phyloP scores from a whole-genome alignment of 306 rosid species.

The Quillaja saponaria region DNA sequence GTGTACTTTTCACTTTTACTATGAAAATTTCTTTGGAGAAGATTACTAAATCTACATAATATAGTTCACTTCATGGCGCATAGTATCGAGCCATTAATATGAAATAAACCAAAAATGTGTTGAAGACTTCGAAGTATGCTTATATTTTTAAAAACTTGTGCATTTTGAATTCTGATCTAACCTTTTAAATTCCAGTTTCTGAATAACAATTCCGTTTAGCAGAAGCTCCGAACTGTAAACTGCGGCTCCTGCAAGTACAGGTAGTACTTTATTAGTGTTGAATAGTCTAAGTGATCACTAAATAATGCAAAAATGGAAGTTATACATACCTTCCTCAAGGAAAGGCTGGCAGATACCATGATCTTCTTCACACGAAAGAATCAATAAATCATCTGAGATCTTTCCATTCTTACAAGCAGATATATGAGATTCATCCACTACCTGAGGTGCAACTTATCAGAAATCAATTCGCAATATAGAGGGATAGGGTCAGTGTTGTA shows the following conservation, averaged over 20 bases:
- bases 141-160: too few species aligned
- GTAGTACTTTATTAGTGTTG: conserved; percentile 2
- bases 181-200: conserved; percentile 44
- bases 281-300: background rate
- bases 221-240: conserved; percentile 49
- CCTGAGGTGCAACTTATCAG: conserved; percentile 36
- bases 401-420: conserved; percentile 27
- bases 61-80: too few species aligned
- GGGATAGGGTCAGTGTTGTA: too few species aligned
- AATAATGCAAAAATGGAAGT: conserved; percentile 19
- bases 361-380: conserved; percentile 60
- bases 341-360: conserved; percentile 37
- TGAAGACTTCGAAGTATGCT: too few species aligned
- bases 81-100: too few species aligned
- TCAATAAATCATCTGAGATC: conserved; percentile 40
- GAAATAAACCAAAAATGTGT: background rate
- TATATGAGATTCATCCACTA: conserved; percentile 43
- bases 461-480: background rate
- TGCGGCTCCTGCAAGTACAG: conserved; percentile 40
- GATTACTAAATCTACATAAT: too few species aligned
- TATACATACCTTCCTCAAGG: conserved; percentile 40
- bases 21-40: too few species aligned
- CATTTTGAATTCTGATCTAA: conserved; percentile 16
- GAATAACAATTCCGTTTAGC: conserved; percentile 51
- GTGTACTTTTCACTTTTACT: background rate